Evolutionary conservation across 805 yeast genomes (phyloP), one percentile per base, ranked within the genome.

Genomic region (Ogataea degrootiae): DNA sequence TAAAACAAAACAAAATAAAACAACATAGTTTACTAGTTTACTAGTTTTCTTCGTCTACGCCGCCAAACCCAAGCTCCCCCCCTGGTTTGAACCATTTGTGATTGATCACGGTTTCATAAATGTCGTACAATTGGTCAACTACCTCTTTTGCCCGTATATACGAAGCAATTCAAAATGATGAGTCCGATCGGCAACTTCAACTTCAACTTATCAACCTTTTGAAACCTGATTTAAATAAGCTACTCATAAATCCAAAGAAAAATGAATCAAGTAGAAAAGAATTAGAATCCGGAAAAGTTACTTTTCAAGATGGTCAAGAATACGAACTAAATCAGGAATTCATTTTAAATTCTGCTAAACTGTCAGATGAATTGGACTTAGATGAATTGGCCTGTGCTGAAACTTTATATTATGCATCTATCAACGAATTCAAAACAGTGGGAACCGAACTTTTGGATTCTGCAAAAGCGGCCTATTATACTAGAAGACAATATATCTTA

Each of bases 361-460:
- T 85, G 16, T 70, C 91, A 0, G 87, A 82, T 52, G 81, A 80
- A 36, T 71, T 92, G 44, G 72, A 86, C 43, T 69, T 92, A 44
- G 96, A 92, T 64, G 97, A 92, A 62, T 44, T 86, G 29, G 71
- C 77, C 2, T 77, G 87, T 1, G 94, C 95, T 1, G 87, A 89
- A 59, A 60, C 87, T 26, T 71, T 91, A 2, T 76, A 69, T 43
- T 62, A 66, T 50, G 76, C 89, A 4, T 62, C 62, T 22, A 68
- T 57, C 44, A 63, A 58, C 50, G 66, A 59, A 56, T 42, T 49
- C 8, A 46, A 50, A 6, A 68, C 67, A 11, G 69, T 77, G 23
- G 85, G 85, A 1, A 68, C 74, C 0, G 67, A 73, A 2, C 61
- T 78, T 31, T 52, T 73, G 7, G 90, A 85, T 54, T 71, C 77